These are phyloP conservation scores for Nigrospora osmanthi DNA, from an alignment of 2,329 filamentous ascomycete genomes.

Conservation along the genomic window DNA sequence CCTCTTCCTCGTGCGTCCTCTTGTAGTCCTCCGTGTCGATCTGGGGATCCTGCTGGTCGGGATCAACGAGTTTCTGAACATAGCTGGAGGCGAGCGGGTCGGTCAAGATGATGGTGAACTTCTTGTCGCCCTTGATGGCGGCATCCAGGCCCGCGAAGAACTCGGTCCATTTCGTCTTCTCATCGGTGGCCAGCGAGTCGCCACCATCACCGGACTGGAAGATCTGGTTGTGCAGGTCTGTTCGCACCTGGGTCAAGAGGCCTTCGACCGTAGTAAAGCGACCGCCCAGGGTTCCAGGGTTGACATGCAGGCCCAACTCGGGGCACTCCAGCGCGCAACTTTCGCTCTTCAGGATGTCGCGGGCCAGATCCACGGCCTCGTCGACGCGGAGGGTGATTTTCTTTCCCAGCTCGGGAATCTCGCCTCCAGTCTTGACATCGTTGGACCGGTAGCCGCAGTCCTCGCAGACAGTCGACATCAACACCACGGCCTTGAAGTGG, in stretches of 20 bases:
- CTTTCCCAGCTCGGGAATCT: slow-evolving; percentile 77
- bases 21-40: slow-evolving; percentile 77
- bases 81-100: slow-evolving; percentile 92
- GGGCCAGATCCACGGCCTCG: slow-evolving; percentile 64
- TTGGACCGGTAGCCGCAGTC: slow-evolving; percentile 91
- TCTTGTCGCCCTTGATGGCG: slow-evolving; percentile 72
- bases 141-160: slow-evolving; percentile 74
- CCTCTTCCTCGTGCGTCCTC: slow-evolving; percentile 85
- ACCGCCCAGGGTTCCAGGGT: slow-evolving; percentile 89
- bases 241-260: slow-evolving; percentile 82
- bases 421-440: slow-evolving; percentile 95
- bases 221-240: slow-evolving; percentile 81
- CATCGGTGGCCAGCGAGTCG: slow-evolving; percentile 63
- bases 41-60: slow-evolving; percentile 62
- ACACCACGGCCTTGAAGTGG: slow-evolving; percentile 92
- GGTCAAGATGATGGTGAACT: slow-evolving; percentile 75
- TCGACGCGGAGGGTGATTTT: slow-evolving; percentile 72
- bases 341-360: slow-evolving; percentile 95
- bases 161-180: slow-evolving; percentile 65
- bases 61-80: slow-evolving; percentile 81
- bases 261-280: slow-evolving; percentile 97
- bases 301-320: slow-evolving; percentile 79
- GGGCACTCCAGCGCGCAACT: slow-evolving; percentile 81
- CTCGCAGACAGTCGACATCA: slow-evolving; percentile 91
- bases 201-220: slow-evolving; percentile 71